Evolutionary conservation across 768 basidiomycete species (phyloP), one percentile per base, ranked within the genome.

Genomic region (Leccinum barrowsii): DNA sequence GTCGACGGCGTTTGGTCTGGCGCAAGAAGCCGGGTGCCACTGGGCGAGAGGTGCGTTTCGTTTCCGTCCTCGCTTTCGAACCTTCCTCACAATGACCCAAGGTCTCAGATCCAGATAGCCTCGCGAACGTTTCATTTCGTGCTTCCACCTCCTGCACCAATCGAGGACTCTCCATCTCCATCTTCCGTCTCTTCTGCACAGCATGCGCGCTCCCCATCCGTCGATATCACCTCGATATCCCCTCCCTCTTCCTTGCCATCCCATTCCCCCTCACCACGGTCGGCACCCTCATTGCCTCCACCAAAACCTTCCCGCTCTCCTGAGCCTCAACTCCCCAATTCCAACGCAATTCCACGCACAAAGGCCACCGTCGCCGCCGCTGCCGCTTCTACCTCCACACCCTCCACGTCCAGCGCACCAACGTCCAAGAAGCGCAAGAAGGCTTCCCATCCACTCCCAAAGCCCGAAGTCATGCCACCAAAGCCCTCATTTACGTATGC

Each of bases 41-140:
- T 99, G 21, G 80, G 87, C 37, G 92, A 94, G 71, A 82, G 92
- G 96, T 94, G 58, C 52, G 79, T 73, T 26, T 50, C 32, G 12
- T 35, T 37, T 26, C 47, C 21, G 32, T 28, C 44, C 19, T 22
- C 46, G 5, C 35, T 24, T 37, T 54, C 52, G 28, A 34, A 44
- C 37, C 30, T 50, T 50, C 42, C 63, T 63, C 47, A 68, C 55
- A 57, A 61, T 65, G 17, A 65, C 24, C 3, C 67, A 94, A 94
- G 94, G 70, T 94, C 94, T 56, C 91, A 92, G 76, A 92, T 97
- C 59, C 94, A 98, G 78, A 98, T 99, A 68, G 92, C 96, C 21
- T 94, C 96, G 28, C 88, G 96, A 59, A 94, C 92, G 24, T 99
- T 99, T 75, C 89, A 94, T 71, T 99, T 99, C 68, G 86, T 98